These are phyloP conservation scores for Diversispora eburnea DNA, from an alignment of 192 early-diverging fungal genomes.

Conservation along the genomic window DNA sequence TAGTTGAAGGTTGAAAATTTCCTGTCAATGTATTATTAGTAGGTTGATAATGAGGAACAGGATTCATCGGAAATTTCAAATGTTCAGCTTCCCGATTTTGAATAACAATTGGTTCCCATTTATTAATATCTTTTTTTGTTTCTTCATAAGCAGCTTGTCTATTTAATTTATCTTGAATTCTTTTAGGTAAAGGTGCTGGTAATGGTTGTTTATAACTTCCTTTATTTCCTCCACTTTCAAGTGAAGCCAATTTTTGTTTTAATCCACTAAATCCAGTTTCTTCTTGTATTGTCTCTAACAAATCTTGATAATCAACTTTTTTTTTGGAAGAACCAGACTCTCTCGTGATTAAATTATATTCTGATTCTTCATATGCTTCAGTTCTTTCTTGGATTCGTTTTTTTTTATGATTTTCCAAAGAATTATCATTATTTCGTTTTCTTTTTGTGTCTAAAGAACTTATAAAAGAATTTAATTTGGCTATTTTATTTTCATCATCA, in stretches of 20 bases:
- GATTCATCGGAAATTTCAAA: conserved; percentile 67
- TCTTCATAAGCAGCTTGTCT: conserved; percentile 83
- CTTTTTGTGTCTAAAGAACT: conserved; percentile 60
- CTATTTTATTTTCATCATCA: conserved; percentile 47
- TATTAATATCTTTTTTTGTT: conserved; percentile 74
- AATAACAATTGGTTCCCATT: conserved; percentile 82
- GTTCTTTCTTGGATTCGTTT: conserved; percentile 55
- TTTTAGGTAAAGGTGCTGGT: conserved; percentile 74
- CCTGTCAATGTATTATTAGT: conserved; percentile 57
- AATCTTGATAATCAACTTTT: conserved; percentile 70
- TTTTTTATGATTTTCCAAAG: conserved; percentile 42
- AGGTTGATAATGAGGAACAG: conserved; percentile 30
- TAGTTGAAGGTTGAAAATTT: conserved; percentile 49
- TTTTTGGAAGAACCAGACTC: conserved; percentile 42
- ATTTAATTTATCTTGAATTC: conserved; percentile 80
- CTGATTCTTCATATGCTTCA: conserved; percentile 70
- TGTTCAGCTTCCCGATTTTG: conserved; percentile 83
- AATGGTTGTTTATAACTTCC: conserved; percentile 46
- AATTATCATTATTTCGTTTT: conserved; percentile 39
- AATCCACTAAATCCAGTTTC: conserved; percentile 61
- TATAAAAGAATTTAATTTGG: conserved; percentile 62
- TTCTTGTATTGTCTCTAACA: conserved; percentile 66
- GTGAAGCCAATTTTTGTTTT: conserved; percentile 56
- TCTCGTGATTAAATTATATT: conserved; percentile 60
- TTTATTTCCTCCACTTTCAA: conserved; percentile 50